Evolutionary conservation across 1,139 yeast genomes (phyloP).

Genomic region (Candida tropicalis): DNA sequence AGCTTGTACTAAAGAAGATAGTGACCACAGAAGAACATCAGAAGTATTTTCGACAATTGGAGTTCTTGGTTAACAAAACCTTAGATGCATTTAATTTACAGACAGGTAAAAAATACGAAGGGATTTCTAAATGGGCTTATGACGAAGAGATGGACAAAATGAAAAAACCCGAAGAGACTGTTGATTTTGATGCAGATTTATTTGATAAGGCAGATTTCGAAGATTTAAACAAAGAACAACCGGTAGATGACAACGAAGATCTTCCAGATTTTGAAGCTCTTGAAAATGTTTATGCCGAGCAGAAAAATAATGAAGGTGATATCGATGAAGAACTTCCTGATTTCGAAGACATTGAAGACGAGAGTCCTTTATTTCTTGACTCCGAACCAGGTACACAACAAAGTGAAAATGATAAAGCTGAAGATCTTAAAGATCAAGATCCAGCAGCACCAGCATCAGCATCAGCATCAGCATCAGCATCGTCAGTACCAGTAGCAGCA

Average conservation of each 20-base stretch:
- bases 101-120: not conserved
- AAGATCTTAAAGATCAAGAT: too few species aligned
- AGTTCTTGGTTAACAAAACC: not conserved
- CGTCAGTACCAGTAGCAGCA: not conserved
- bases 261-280: not conserved
- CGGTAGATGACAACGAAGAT: not conserved
- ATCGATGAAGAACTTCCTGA: not conserved
- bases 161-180: not conserved
- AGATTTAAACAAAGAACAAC: too few species aligned
- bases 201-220: not conserved
- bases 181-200: too few species aligned
- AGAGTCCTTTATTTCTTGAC: not conserved
- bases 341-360: not conserved
- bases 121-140: not conserved
- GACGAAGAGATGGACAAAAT: not conserved
- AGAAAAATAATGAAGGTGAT: not conserved
- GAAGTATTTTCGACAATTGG: not conserved
- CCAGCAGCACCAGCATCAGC: not conserved
- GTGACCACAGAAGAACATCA: not conserved
- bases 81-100: not conserved
- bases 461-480: not conserved
- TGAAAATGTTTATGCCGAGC: not conserved
- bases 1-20: not conserved
- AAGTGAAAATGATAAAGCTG: too few species aligned
- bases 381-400: not conserved